These are phyloP conservation scores for Pseudocercospora pini-densiflorae DNA, from an alignment of 2,329 filamentous ascomycete genomes.

Conservation along the genomic window DNA sequence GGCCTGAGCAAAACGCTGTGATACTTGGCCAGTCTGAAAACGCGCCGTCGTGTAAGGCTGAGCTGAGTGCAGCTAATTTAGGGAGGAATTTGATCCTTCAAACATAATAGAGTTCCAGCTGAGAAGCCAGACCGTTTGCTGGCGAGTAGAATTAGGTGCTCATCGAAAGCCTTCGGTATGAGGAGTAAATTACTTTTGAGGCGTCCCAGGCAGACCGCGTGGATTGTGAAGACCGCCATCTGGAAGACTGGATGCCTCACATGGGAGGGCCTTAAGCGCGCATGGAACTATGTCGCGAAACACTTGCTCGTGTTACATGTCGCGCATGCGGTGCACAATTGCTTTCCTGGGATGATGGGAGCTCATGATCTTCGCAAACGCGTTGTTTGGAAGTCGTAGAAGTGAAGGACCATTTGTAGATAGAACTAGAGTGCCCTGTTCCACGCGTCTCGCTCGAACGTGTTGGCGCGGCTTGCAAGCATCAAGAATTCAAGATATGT, in stretches of 20 bases:
- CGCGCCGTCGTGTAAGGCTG: conserved; percentile 3
- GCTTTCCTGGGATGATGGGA: no score
- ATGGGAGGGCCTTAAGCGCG: background rate
- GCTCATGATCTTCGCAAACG: no score
- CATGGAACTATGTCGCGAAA: no score
- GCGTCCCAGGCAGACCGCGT: background rate
- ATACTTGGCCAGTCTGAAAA: background rate
- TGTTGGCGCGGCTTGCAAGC: no score
- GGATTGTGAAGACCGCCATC: background rate
- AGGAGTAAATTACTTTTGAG: background rate
- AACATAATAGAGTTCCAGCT: background rate
- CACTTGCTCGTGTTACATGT: background rate
- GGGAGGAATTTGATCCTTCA: background rate
- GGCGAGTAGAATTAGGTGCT: background rate
- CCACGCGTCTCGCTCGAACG: no score
- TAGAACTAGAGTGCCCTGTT: no score
- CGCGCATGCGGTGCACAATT: no score
- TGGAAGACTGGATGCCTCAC: no score
- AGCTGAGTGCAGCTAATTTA: background rate
- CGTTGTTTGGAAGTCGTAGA: no score
- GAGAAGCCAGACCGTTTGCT: background rate
- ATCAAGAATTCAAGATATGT: no score
- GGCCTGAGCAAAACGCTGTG: background rate
- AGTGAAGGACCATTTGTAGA: no score
- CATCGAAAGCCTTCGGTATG: background rate